Conservation (phyloP, 306 rosid genomes). For the Casuarina glauca region DNA sequence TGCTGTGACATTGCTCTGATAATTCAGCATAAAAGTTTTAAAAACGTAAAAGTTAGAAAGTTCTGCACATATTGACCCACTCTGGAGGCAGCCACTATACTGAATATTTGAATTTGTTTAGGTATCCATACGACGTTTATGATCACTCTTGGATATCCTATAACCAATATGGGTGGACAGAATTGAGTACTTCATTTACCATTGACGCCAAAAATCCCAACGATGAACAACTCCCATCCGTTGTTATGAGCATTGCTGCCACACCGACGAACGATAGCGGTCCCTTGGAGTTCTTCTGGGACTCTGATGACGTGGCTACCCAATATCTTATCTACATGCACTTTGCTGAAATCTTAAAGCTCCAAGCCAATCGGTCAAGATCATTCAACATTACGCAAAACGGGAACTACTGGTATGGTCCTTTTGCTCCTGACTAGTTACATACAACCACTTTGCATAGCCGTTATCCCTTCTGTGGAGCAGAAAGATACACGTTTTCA, state of each 20-base stretch:
- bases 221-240: conserved; percentile 9
- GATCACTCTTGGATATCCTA: conserved; percentile 34
- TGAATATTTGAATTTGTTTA: not conserved
- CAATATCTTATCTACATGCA: conserved; percentile 27
- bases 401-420: conserved; percentile 11
- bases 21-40: no score
- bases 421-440: not conserved
- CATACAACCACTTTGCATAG: rapidly evolving
- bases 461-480: not conserved
- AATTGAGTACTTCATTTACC: conserved; percentile 16
- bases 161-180: not conserved
- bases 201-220: not conserved
- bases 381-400: conserved; percentile 20
- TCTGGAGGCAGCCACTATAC: no score
- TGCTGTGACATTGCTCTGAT: no score
- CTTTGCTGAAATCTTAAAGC: conserved; percentile 34
- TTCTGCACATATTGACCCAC: no score
- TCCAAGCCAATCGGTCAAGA: conserved; percentile 29
- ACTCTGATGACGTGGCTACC: not conserved
- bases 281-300: conserved; percentile 20
- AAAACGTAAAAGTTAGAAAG: no score
- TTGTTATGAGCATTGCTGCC: conserved; percentile 40
- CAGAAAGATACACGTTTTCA: not conserved
- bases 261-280: conserved; percentile 23
- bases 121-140: conserved; percentile 40